Evolutionary conservation across 306 rosid genomes (phyloP), one percentile per base, ranked within the genome.

Genomic region (Lathyrus aphaca): DNA sequence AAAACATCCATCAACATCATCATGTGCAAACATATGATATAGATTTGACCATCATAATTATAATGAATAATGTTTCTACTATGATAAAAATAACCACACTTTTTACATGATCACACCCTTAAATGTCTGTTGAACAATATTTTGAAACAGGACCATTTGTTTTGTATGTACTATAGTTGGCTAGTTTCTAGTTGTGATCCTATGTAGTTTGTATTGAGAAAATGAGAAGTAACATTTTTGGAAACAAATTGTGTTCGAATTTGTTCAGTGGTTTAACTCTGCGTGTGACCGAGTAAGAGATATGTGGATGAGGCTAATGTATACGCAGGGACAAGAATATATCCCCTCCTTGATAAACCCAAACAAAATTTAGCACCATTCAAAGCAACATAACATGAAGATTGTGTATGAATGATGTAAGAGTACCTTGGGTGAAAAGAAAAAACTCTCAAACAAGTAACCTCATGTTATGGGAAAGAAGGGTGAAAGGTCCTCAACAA

Each of bases 81-180:
- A 50, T 38, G 29, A 65, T 70, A 71, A 78, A 38, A 58, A 29
- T 58, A 67, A 67, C 19, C 66, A 50, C 73, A 71, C 30, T 45
- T 5, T 39, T 16, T 32, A 5, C 16, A 66, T 72, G 79, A 73
- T 68, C 79, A 79, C 75, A 68, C 60, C 63, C 63, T 43, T 60
- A 30, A 61, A 67, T 73, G 71, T 1, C 61, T 18, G 37, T 71
- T 66, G 43, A 35, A 49, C 66, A 60, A 5, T 27, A 30, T 56
- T 50, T 59, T 61, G n/a, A 15, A 39, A 17, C 10, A 15, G 67
- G 71, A 23, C 60, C 74, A 44, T 72, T 51, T 51, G 50, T 40
- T 65, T 60, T 60, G 61, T 50, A 40, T 51, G 53, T n/a, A n/a
- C n/a, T n/a, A n/a, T n/a, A n/a, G n/a, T n/a, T n/a, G n/a, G n/a